These are phyloP conservation scores for Gloeostereum incarnatum DNA, from an alignment of 768 basidiomycete genomes.

Conservation along the genomic window DNA sequence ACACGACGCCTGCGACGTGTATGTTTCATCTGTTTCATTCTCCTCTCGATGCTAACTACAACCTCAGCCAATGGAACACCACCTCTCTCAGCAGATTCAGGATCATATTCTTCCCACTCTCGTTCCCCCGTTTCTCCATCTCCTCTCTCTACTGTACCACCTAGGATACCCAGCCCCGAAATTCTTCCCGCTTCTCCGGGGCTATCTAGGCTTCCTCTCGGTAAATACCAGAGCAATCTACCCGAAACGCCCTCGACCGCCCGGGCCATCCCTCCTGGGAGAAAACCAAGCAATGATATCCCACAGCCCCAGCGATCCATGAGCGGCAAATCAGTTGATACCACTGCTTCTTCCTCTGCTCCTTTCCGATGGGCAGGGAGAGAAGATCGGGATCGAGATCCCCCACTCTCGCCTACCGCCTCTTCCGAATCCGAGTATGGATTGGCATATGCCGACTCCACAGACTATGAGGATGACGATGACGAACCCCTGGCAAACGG, in stretches of 20 bases:
- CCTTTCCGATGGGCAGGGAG: not conserved
- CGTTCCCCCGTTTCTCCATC: constrained; percentile 31
- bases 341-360: too few species aligned
- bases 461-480: constrained; percentile 30
- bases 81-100: constrained; percentile 37
- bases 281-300: constrained; percentile 2
- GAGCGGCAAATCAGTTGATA: too few species aligned
- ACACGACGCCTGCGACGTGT: constrained; percentile 27
- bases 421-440: constrained; percentile 37
- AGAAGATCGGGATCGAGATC: constrained; percentile 1
- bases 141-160: constrained; percentile 20
- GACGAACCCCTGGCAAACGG: constrained; percentile 7
- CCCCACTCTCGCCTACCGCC: constrained; percentile 11
- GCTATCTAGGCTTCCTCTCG: constrained; percentile 37
- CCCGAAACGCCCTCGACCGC: constrained; percentile 17
- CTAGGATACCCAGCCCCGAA: constrained; percentile 18
- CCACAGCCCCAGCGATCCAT: too few species aligned
- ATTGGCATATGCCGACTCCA: constrained; percentile 41
- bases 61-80: constrained; percentile 10
- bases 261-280: constrained; percentile 8
- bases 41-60: constrained; percentile 4
- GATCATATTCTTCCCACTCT: constrained; percentile 31
- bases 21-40: constrained; percentile 13
- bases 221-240: constrained; percentile 1
- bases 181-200: constrained; percentile 6